Percentiles rank a stretch among this genome's conserved stretches.
Evolutionary conservation across 441 rosid species (phyloP).

Genomic region (Euphorbia celastroides): DNA sequence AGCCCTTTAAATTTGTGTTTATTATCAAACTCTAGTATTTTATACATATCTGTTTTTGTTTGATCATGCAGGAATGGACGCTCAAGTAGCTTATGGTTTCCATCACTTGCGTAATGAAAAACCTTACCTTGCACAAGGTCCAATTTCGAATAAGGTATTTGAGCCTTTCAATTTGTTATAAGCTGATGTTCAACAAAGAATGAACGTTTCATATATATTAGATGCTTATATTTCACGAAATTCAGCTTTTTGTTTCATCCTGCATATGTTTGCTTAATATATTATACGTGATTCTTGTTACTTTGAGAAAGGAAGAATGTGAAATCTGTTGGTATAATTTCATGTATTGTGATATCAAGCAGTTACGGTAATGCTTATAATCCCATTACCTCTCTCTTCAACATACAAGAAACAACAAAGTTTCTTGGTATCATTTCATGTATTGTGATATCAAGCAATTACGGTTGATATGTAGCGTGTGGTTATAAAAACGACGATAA

Average conservation of each 20-base stretch:
- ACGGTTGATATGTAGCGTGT: conserved; percentile 12
- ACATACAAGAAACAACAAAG: too few relatives aligned
- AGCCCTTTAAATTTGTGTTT: background rate
- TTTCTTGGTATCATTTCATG: background rate
- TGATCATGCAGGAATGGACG: conserved; percentile 78
- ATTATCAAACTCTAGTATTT: conserved; percentile 2
- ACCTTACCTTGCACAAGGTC: conserved; percentile 92
- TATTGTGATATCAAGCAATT: too few relatives aligned
- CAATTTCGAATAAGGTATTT: conserved; percentile 81
- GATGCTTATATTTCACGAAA: background rate
- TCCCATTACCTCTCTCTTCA: too few relatives aligned
- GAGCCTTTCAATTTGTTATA: too few relatives aligned
- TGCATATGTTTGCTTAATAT: background rate
- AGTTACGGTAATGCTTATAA: too few relatives aligned
- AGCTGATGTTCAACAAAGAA: background rate
- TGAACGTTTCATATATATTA: background rate
- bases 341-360: too few relatives aligned
- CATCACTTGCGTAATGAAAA: conserved; percentile 89
- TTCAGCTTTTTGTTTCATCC: background rate
- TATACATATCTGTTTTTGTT: conserved; percentile 13
- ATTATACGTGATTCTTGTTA: too few relatives aligned
- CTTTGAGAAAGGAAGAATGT: too few relatives aligned
- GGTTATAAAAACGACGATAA: conserved; percentile 4
- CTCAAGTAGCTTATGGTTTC: conserved; percentile 95
- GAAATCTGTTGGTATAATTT: background rate